Evolutionary conservation across 1,284 basidiomycete genomes (phyloP).

Genomic region (Neolentinus lepideus): DNA sequence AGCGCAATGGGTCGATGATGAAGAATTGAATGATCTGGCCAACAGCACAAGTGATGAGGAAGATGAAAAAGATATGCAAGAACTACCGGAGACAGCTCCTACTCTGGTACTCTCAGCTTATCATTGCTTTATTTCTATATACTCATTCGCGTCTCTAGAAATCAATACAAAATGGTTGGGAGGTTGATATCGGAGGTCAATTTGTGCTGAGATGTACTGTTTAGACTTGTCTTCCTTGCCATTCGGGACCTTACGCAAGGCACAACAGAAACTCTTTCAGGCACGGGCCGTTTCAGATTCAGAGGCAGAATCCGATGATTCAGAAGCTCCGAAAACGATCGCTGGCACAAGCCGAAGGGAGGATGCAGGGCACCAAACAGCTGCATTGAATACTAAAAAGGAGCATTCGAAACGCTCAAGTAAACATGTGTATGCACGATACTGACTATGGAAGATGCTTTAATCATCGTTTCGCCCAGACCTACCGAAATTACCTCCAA

Average conservation of each 20-base stretch:
- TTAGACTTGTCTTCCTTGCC: conserved; percentile 52
- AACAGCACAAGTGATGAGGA: conserved; percentile 14
- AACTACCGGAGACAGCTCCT: conserved; percentile 11
- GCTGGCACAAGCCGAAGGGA: conserved; percentile 9
- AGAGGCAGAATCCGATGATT: conserved; percentile 16
- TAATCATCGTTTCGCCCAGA: conserved; percentile 28
- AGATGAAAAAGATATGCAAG: conserved; percentile 6
- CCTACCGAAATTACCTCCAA: conserved; percentile 85
- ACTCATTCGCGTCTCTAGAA: conserved; percentile 22
- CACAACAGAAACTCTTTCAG: conserved; percentile 45
- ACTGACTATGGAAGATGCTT: background rate
- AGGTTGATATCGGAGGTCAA: conserved; percentile 6
- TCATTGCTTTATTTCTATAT: background rate
- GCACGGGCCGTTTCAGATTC: conserved; percentile 28
- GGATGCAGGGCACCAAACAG: conserved; percentile 22
- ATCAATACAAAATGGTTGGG: conserved; percentile 24
- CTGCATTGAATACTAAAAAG: conserved; percentile 30
- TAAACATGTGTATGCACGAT: conserved; percentile 74
- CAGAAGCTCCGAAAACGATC: conserved; percentile 13
- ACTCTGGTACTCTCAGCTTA: conserved; percentile 12
- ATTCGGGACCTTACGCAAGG: conserved; percentile 60
- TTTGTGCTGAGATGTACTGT: conserved; percentile 3
- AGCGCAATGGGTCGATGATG: conserved; percentile 28
- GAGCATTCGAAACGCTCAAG: conserved; percentile 58
- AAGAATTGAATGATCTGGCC: conserved; percentile 20